Conservation (phyloP, 2,329 filamentous ascomycete genomes). For the Diaporthe humulicola region DNA sequence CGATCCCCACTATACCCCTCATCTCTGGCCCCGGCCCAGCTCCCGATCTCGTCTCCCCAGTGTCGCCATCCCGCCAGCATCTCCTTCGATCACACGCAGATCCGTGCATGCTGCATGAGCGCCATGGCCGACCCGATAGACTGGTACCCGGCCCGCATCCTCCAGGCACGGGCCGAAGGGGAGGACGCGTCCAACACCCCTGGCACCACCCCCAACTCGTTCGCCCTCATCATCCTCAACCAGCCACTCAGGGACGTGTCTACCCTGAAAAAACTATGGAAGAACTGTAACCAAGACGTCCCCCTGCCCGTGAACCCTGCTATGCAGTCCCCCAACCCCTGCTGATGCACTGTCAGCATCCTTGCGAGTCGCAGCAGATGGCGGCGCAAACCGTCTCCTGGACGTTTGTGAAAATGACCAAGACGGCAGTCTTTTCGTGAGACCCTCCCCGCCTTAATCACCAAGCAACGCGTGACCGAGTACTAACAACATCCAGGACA, state of each 20-base stretch:
- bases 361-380: conserved; percentile 86
- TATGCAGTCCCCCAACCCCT: neutral
- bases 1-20: neutral
- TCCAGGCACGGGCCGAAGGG: conserved; percentile 36
- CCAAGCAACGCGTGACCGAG: neutral
- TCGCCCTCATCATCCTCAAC: conserved; percentile 65
- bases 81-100: neutral
- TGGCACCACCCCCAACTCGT: conserved; percentile 39
- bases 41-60: neutral
- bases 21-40: neutral
- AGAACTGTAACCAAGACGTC: conserved; percentile 56
- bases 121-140: conserved; percentile 36
- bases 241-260: conserved; percentile 62
- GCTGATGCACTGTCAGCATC: conserved; percentile 60
- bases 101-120: conserved; percentile 12
- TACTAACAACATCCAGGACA: conserved; percentile 54
- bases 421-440: conserved; percentile 52
- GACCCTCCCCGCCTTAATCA: neutral
- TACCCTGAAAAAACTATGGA: conserved; percentile 64
- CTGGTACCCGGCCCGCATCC: conserved; percentile 44
- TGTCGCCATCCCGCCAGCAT: neutral
- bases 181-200: neutral
- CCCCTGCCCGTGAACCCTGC: conserved; percentile 33
- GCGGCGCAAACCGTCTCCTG: conserved; percentile 84
- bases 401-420: conserved; percentile 48